Evolutionary conservation across 352 stramenopile species (phyloP).

Genomic region (Pythium pyrilobum): DNA sequence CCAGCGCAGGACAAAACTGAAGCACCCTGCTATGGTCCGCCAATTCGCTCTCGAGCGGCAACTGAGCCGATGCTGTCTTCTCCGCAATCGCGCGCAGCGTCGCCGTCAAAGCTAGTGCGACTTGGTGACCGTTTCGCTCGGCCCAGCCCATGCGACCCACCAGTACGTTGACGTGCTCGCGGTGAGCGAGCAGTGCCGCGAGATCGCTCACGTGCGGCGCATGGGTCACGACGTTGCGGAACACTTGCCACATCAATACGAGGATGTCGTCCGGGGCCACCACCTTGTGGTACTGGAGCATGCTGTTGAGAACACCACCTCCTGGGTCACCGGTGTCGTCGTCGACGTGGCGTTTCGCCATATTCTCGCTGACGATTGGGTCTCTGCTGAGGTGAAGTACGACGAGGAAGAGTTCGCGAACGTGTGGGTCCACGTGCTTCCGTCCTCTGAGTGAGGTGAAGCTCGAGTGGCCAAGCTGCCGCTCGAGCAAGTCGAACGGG

Average conservation of each 20-base stretch:
- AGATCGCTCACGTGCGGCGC: background rate
- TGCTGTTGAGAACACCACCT: conserved; percentile 1
- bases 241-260: conserved; percentile 4
- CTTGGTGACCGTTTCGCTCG: background rate
- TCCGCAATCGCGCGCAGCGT: too few relatives aligned
- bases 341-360: background rate
- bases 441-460: too few relatives aligned
- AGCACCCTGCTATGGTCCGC: too few relatives aligned
- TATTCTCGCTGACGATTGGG: background rate
- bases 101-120: too few relatives aligned
- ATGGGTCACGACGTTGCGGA: conserved; percentile 3
- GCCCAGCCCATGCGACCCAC: background rate
- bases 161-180: background rate
- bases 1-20: too few relatives aligned
- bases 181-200: background rate
- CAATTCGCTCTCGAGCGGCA: too few relatives aligned
- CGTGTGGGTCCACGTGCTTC: background rate
- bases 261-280: background rate
- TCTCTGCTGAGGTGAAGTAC: conserved; percentile 3
- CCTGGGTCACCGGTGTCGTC: too few relatives aligned
- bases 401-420: conserved; percentile 4
- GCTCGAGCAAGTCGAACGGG: conserved; percentile 5
- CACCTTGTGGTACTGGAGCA: background rate
- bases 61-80: too few relatives aligned
- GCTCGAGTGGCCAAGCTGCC: background rate